These are phyloP conservation scores for Alisma plantagoaquatica DNA, from an alignment of 106 monocot genomes.

Conservation along the genomic window DNA sequence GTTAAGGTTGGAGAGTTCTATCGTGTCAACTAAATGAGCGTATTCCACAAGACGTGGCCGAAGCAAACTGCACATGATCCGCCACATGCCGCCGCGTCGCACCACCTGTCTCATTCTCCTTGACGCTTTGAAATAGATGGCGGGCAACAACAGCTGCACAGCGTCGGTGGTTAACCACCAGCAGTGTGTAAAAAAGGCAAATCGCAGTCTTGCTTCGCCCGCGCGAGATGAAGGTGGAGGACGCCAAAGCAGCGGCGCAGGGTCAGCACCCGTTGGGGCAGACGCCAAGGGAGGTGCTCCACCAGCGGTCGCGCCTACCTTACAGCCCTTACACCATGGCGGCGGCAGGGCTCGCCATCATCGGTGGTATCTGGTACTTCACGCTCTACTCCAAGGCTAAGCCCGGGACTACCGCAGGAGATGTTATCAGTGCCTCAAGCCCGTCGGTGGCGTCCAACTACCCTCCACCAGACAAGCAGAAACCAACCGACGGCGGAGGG, in stretches of 20 bases:
- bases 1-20: too few species aligned
- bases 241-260: slow-evolving; percentile 4
- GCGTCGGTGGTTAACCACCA: slow-evolving; percentile 16
- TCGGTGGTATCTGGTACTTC: too few species aligned
- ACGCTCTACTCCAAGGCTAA: too few species aligned
- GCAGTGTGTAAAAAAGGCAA: slow-evolving; percentile 26
- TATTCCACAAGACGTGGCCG: background rate
- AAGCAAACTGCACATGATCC: background rate
- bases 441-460: too few species aligned
- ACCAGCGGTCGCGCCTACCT: slow-evolving; percentile 22
- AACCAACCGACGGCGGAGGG: too few species aligned
- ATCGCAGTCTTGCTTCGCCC: slow-evolving; percentile 30
- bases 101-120: background rate
- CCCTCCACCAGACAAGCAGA: too few species aligned
- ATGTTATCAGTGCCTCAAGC: too few species aligned
- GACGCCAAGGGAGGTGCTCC: too few species aligned
- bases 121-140: background rate
- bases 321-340: slow-evolving; percentile 26
- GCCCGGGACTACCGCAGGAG: too few species aligned
- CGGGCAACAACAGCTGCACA: slow-evolving; percentile 1
- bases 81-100: background rate
- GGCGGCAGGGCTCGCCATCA: slow-evolving; percentile 24
- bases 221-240: slow-evolving; percentile 23
- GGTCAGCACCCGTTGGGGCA: slow-evolving; percentile 11
- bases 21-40: background rate